phyloP scores from a whole-genome alignment of 805 yeast genomes.

The Wickerhamiella bombiphila region DNA sequence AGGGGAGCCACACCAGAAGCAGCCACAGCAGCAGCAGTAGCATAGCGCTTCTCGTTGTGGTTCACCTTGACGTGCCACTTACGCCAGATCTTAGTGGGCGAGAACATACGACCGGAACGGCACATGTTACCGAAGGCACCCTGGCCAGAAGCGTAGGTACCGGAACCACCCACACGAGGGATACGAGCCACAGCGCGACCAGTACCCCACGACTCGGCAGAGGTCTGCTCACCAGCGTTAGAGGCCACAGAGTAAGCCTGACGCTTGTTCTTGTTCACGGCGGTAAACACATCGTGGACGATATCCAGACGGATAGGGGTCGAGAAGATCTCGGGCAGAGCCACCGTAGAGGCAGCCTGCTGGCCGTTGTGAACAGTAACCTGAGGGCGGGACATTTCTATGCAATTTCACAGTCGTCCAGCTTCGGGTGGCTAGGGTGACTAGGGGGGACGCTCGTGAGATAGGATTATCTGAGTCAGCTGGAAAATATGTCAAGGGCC shows the following conservation, averaged over 20 bases:
- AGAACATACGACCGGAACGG: conserved; percentile 99
- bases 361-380: conserved; percentile 91
- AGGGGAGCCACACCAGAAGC: conserved; percentile 97
- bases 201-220: conserved; percentile 99
- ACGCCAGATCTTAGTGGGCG: conserved; percentile 99
- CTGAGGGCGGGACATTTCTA: conserved; percentile 62
- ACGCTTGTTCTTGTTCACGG: conserved; percentile 99
- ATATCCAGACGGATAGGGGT: conserved; percentile 99
- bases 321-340: conserved; percentile 96
- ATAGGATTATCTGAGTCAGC: too few species aligned
- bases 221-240: conserved; percentile 99
- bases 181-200: conserved; percentile 99
- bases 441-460: too few species aligned
- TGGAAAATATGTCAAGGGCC: too few species aligned
- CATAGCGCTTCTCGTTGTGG: conserved; percentile 99
- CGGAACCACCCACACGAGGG: conserved; percentile 99
- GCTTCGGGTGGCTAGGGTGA: too few species aligned
- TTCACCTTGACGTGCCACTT: conserved; percentile 99
- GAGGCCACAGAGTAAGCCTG: conserved; percentile 99
- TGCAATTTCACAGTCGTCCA: too few species aligned
- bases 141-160: conserved; percentile 99
- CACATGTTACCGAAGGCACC: conserved; percentile 99
- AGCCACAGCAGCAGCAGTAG: conserved; percentile 99
- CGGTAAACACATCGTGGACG: conserved; percentile 97
- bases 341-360: conserved; percentile 66